A percentile compares a stretch with the other conserved stretches of the same genome.
Evolutionary conservation across 768 basidiomycete genomes (phyloP).

Genomic region (Tephrocybe sp.): DNA sequence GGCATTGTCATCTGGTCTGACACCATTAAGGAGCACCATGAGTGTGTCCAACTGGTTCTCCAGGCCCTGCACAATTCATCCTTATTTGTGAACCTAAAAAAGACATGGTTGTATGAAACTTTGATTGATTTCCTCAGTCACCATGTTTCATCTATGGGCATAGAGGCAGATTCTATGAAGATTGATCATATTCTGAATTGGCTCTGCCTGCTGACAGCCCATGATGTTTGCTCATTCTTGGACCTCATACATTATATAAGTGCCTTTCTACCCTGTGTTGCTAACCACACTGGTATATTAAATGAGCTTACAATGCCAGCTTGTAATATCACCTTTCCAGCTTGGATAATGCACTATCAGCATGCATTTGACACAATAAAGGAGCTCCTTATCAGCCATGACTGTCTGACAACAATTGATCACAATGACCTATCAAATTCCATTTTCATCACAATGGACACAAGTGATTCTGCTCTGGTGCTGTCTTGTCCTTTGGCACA

Average conservation of each 20-base stretch:
- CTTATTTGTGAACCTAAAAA: too few species aligned
- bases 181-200: background rate
- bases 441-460: background rate
- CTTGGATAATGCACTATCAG: constrained; percentile 23
- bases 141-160: too few species aligned
- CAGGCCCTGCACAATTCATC: too few species aligned
- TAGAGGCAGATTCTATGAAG: too few species aligned
- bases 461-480: background rate
- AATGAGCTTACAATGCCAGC: constrained; percentile 21
- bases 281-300: constrained; percentile 16
- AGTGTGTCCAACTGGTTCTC: too few species aligned
- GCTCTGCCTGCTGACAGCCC: background rate
- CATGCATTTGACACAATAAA: constrained; percentile 29
- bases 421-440: constrained; percentile 23
- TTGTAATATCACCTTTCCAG: constrained; percentile 16
- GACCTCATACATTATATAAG: constrained; percentile 21
- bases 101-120: too few species aligned
- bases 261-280: constrained; percentile 18
- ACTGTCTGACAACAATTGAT: constrained; percentile 30
- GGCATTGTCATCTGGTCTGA: too few species aligned
- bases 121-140: too few species aligned
- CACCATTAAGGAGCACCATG: too few species aligned
- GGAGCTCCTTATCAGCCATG: constrained; percentile 18
- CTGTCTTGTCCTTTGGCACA: constrained; percentile 16
- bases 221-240: background rate